Percentiles rank a stretch among this genome's conserved stretches.
phyloP scores from a whole-genome alignment of 2,329 filamentous ascomycete genomes.

The Fusarium guadeloupense region DNA sequence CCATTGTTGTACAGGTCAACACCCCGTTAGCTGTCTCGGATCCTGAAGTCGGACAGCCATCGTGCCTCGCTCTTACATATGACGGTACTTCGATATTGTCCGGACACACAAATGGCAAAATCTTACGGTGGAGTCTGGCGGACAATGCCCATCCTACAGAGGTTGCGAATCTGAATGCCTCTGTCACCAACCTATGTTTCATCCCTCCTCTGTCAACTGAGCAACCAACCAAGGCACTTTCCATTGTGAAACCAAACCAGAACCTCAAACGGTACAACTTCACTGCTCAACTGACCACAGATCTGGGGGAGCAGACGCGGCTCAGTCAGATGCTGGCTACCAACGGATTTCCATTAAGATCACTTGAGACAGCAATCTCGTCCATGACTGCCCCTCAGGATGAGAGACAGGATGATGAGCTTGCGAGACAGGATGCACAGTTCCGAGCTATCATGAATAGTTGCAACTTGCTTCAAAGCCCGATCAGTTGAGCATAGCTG shows the following conservation, averaged over 20 bases:
- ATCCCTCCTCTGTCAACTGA: constrained; percentile 64
- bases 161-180: constrained; percentile 77
- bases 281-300: constrained; percentile 67
- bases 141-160: constrained; percentile 73
- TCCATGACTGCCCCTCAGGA: constrained; percentile 51
- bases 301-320: constrained; percentile 52
- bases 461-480: constrained; percentile 47
- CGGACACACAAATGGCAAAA: constrained; percentile 81
- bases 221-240: constrained; percentile 60
- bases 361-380: constrained; percentile 61
- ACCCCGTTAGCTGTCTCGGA: constrained; percentile 66
- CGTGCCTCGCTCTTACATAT: constrained; percentile 78
- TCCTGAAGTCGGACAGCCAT: constrained; percentile 69
- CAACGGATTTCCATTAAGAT: constrained; percentile 57
- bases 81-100: constrained; percentile 84
- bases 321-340: constrained; percentile 57
- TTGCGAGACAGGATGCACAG: constrained; percentile 54
- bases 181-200: constrained; percentile 84
- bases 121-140: constrained; percentile 82
- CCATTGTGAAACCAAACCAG: constrained; percentile 83
- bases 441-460: constrained; percentile 57
- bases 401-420: constrained; percentile 27
- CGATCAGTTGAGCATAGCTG: constrained; percentile 13
- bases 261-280: constrained; percentile 72
- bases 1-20: constrained; percentile 65